Evolutionary conservation across 1,139 yeast species (phyloP).

Genomic region (Meyerozyma athensensis): DNA sequence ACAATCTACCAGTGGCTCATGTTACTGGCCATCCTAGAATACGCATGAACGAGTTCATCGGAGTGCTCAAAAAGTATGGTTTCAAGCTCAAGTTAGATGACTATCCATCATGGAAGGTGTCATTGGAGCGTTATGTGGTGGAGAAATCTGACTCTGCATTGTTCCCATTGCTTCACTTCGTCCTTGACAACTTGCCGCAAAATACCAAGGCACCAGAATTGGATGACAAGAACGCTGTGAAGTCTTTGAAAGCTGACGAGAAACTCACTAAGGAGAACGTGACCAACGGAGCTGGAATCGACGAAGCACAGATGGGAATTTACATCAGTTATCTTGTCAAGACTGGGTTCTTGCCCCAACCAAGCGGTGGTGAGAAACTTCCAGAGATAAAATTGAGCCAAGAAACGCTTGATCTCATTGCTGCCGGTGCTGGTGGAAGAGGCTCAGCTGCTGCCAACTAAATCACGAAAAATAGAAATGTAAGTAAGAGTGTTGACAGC

Average conservation of each 20-base stretch:
- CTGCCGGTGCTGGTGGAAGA: constrained; percentile 90
- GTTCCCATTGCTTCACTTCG: constrained; percentile 91
- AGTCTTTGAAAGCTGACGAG: constrained; percentile 57
- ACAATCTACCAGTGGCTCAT: constrained; percentile 70
- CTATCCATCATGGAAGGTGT: constrained; percentile 74
- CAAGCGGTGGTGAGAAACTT: constrained; percentile 38
- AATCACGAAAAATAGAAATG: too few relatives aligned
- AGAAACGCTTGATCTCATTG: constrained; percentile 60
- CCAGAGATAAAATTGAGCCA: constrained; percentile 56
- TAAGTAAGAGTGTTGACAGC: too few relatives aligned
- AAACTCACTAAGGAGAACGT: constrained; percentile 61
- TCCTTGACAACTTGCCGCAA: constrained; percentile 84
- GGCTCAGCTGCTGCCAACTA: constrained; percentile 42
- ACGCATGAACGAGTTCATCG: constrained; percentile 68
- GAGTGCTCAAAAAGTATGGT: constrained; percentile 63
- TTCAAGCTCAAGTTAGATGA: constrained; percentile 58
- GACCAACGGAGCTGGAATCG: constrained; percentile 71
- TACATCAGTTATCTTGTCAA: constrained; percentile 76
- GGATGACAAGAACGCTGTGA: constrained; percentile 75
- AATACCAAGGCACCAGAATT: constrained; percentile 93
- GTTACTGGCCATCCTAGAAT: constrained; percentile 98
- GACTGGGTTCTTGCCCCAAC: constrained; percentile 76
- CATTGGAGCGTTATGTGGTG: constrained; percentile 72
- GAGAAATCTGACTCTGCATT: constrained; percentile 72
- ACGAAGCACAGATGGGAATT: constrained; percentile 58